These are phyloP conservation scores for Pseudonitzschia multistriata DNA, from an alignment of 108 stramenopile species.

Conservation along the genomic window DNA sequence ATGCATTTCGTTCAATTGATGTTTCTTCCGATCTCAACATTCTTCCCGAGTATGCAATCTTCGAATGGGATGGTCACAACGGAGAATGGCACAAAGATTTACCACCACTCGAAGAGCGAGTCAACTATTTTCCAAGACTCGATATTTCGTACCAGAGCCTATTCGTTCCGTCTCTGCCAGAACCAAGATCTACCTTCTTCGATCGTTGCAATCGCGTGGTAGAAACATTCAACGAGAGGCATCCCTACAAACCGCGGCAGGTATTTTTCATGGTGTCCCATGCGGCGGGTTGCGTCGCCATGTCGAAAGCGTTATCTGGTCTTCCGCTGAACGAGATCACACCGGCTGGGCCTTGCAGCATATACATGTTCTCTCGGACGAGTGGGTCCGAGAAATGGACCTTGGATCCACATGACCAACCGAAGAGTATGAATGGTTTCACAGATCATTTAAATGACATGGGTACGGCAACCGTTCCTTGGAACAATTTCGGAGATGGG, in stretches of 20 bases:
- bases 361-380: conserved; percentile 44
- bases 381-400: conserved; percentile 36
- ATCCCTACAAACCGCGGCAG: conserved; percentile 30
- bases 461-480: conserved; percentile 47
- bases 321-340: conserved; percentile 37
- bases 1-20: conserved; percentile 31
- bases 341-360: conserved; percentile 55
- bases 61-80: conserved; percentile 58
- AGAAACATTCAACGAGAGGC: conserved; percentile 30
- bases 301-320: conserved; percentile 38
- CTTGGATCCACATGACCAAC: conserved; percentile 42
- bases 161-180: conserved; percentile 53
- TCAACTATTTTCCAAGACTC: conserved; percentile 60
- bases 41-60: conserved; percentile 51
- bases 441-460: conserved; percentile 47
- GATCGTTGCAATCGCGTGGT: conserved; percentile 43
- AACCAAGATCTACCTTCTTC: conserved; percentile 41
- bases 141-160: conserved; percentile 40
- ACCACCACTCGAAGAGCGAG: conserved; percentile 48
- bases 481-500: conserved; percentile 62
- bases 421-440: conserved; percentile 47
- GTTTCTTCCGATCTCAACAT: conserved; percentile 21
- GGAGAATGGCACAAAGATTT: conserved; percentile 50
- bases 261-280: conserved; percentile 49
- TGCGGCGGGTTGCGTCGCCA: conserved; percentile 54